phyloP scores from a whole-genome alignment of 441 rosid genomes.

The Aquilaria agallochum region DNA sequence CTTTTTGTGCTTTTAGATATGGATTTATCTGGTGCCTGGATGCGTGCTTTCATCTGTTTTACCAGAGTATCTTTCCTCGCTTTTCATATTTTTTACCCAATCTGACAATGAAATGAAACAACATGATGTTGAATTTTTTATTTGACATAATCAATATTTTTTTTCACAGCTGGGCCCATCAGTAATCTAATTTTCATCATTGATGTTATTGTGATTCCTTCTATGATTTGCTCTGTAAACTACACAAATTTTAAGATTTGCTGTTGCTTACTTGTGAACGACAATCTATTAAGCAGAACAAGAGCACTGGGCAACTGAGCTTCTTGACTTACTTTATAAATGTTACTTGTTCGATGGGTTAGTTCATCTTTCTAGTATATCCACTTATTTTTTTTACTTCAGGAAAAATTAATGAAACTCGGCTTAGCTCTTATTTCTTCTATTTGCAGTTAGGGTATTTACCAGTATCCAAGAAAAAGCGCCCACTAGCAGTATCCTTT shows the following conservation, averaged over 20 bases:
- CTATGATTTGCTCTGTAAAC: too few relatives aligned
- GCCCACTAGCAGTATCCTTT: conserved; percentile 76
- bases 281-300: conserved; percentile 49
- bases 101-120: too few relatives aligned
- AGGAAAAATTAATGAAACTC: conserved; percentile 9
- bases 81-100: background rate
- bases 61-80: background rate
- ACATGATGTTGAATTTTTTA: background rate
- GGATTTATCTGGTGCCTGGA: too few relatives aligned
- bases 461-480: conserved; percentile 94
- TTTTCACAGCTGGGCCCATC: too few relatives aligned
- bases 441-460: conserved; percentile 75
- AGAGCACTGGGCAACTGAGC: conserved; percentile 92
- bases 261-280: conserved; percentile 1
- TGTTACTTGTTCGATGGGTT: conserved; percentile 73
- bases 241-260: background rate
- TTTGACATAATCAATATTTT: too few relatives aligned
- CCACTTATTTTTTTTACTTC: background rate
- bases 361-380: conserved; percentile 16
- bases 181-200: too few relatives aligned
- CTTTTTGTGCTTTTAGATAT: too few relatives aligned
- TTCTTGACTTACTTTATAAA: conserved; percentile 84
- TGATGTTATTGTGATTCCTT: too few relatives aligned
- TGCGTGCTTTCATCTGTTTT: background rate
- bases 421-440: conserved; percentile 13